These are phyloP conservation scores for Pseudocercospora fuligena DNA, from an alignment of 2,329 filamentous ascomycete species.

Conservation along the genomic window DNA sequence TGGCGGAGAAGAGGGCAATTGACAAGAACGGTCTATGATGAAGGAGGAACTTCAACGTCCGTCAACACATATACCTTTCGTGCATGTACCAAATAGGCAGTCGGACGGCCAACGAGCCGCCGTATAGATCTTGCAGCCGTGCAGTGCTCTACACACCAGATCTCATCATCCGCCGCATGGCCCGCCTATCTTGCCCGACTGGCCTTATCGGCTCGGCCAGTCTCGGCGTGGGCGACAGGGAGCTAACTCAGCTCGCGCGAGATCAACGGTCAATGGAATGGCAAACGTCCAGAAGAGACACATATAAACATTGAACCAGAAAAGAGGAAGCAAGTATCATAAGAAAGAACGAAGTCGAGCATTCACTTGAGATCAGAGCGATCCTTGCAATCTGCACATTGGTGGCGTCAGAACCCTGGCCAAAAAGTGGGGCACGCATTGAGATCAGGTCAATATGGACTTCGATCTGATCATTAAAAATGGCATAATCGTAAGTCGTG, in stretches of 20 bases:
- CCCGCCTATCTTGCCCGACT: slow-evolving; percentile 29
- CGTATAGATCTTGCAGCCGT: neutral
- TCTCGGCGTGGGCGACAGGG: slow-evolving; percentile 15
- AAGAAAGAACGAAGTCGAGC: neutral
- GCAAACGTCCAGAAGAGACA: neutral
- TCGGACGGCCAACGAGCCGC: neutral
- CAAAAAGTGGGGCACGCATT: neutral
- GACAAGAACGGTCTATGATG: neutral
- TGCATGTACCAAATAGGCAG: neutral
- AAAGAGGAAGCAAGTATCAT: neutral
- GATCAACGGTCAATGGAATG: neutral
- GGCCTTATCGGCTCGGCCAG: slow-evolving; percentile 25
- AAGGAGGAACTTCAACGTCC: neutral
- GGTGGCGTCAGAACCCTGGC: neutral
- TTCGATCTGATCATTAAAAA: slow-evolving; percentile 51
- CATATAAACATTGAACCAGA: neutral
- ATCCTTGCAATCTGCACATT: slow-evolving; percentile 3
- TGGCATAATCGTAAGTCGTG: slow-evolving; percentile 45
- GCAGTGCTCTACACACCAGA: neutral
- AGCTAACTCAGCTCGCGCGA: slow-evolving; percentile 5
- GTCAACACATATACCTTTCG: neutral
- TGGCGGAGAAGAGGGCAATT: slow-evolving; percentile 25
- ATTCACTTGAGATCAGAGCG: neutral
- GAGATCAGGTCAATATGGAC: slow-evolving; percentile 27
- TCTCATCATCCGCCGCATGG: slow-evolving; percentile 11